Evolutionary conservation across 495 filamentous ascomycete species (phyloP), one percentile per base, ranked within the genome.

Genomic region (Xylaria grammica): DNA sequence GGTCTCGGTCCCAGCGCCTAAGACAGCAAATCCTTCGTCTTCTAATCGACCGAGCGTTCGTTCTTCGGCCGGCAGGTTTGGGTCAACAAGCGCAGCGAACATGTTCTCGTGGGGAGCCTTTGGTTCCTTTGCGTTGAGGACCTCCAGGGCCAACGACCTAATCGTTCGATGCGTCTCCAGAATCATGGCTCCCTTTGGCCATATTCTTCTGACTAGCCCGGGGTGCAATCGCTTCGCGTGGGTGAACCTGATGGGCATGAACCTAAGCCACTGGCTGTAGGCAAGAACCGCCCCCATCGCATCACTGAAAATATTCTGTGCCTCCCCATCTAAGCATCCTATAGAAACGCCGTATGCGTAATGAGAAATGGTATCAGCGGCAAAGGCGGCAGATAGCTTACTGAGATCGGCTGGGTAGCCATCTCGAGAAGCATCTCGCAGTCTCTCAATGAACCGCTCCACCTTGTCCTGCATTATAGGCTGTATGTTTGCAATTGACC

Each of bases 1-100:
- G 0, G 72, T 71, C 48, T 74, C 74, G 15, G 68, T 71, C 1
- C 74, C 74, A 9, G 72, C 72, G 46, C 60, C 68, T 5, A 74
- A 27, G n/a, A 73, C n/a, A 15, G 60, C 64, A n/a, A 63, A 38
- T 3, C 61, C 68, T 56, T 76, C 74, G 10, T 58, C 61, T 17
- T 56, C 34, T 11, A 76, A 62, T 9, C 69, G 68, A 15, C 4
- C 10, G 1, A 55, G 36, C 3, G 52, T 3, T 7, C n/a, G 3
- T 19, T 55, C 32, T 3, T 19, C 9, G 1, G 3, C 11, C 10
- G 32, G 30, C 2, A 55, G 52, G 11, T 51, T 19, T 19, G 48
- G 20, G 9, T 51, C 11, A 17, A 19, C 24, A 1, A 51, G 22
- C 9, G 48, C 45, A 8, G 45, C 45, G 10, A 49, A 49, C 45